Percentiles rank a stretch among this genome's conserved stretches.
Evolutionary conservation across 805 yeast species (phyloP).

Genomic region (Myxozyma neotropica): DNA sequence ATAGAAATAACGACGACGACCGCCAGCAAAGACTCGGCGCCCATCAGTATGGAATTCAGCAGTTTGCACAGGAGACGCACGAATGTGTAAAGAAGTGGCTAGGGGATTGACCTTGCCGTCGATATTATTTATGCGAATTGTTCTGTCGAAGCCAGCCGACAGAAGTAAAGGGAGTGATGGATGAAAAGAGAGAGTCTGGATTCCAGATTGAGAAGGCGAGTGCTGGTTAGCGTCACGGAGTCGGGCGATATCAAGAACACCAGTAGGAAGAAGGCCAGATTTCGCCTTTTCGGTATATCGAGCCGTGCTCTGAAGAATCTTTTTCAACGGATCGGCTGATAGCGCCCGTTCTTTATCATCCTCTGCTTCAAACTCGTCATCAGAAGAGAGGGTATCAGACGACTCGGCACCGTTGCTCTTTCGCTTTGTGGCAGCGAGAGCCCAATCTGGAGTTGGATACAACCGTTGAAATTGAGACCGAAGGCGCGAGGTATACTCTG

Average conservation of each 20-base stretch:
- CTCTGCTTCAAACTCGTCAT: slow-evolving; percentile 40
- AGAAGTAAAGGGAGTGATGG: slow-evolving; percentile 77
- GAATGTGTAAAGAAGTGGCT: slow-evolving; percentile 78
- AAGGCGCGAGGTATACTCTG: slow-evolving; percentile 62
- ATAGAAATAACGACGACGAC: slow-evolving; percentile 89
- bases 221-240: slow-evolving; percentile 82
- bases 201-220: slow-evolving; percentile 70
- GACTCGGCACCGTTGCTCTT: slow-evolving; percentile 39
- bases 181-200: slow-evolving; percentile 87
- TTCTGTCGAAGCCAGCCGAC: slow-evolving; percentile 91
- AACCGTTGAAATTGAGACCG: slow-evolving; percentile 70
- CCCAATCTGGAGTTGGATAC: slow-evolving; percentile 89
- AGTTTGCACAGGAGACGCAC: slow-evolving; percentile 76
- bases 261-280: slow-evolving; percentile 65
- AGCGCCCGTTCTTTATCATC: slow-evolving; percentile 37
- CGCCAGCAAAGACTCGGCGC: slow-evolving; percentile 73
- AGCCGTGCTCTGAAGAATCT: slow-evolving; percentile 40
- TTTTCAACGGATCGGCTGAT: slow-evolving; percentile 41
- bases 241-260: slow-evolving; percentile 72
- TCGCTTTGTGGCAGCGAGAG: slow-evolving; percentile 43
- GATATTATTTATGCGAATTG: slow-evolving; percentile 81
- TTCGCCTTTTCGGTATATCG: slow-evolving; percentile 40
- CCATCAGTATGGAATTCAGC: slow-evolving; percentile 64
- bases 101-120: slow-evolving; percentile 83
- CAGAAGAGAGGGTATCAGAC: slow-evolving; percentile 37